phyloP scores from a whole-genome alignment of 1,139 yeast species.

The Hansenula sp. region DNA sequence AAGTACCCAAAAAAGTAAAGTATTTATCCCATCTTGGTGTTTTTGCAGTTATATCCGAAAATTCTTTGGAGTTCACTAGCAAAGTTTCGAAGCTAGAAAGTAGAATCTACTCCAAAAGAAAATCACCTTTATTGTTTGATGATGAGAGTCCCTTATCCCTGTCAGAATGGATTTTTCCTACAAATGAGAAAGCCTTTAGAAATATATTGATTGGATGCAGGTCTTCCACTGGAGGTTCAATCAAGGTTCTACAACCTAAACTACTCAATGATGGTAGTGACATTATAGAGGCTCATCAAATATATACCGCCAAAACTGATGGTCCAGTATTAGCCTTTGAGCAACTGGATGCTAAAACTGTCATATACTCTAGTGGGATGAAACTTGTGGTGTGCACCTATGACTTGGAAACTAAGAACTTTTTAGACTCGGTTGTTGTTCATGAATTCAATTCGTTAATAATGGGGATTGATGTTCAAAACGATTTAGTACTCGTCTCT shows the following conservation, averaged over 20 bases:
- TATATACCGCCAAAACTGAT: slow-evolving; percentile 14
- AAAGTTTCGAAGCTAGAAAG: slow-evolving; percentile 8
- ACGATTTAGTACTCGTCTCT: slow-evolving; percentile 32
- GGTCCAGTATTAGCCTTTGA: slow-evolving; percentile 23
- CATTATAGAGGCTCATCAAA: slow-evolving; percentile 12
- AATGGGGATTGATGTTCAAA: slow-evolving; percentile 29
- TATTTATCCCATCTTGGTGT: slow-evolving; percentile 31
- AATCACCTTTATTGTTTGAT: slow-evolving; percentile 6
- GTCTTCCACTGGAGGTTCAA: slow-evolving; percentile 13
- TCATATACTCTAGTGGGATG: slow-evolving; percentile 19
- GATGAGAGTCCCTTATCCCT: slow-evolving; percentile 13
- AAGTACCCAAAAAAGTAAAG: slow-evolving; percentile 33
- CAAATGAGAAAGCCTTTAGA: slow-evolving; percentile 14
- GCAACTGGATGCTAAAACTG: slow-evolving; percentile 15
- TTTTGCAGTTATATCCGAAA: slow-evolving; percentile 37
- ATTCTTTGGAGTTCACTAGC: slow-evolving; percentile 12
- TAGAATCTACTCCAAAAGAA: slow-evolving; percentile 6
- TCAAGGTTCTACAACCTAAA: slow-evolving; percentile 17
- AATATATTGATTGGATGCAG: slow-evolving; percentile 18
- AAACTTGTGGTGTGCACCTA: slow-evolving; percentile 36
- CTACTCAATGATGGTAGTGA: slow-evolving; percentile 2
- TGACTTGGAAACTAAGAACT: slow-evolving; percentile 33
- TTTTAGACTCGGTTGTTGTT: slow-evolving; percentile 27
- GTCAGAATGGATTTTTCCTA: slow-evolving; percentile 18
- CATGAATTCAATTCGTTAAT: slow-evolving; percentile 34